Evolutionary conservation across 2,329 filamentous ascomycete species (phyloP).

Genomic region (Diaporthe longicolla): DNA sequence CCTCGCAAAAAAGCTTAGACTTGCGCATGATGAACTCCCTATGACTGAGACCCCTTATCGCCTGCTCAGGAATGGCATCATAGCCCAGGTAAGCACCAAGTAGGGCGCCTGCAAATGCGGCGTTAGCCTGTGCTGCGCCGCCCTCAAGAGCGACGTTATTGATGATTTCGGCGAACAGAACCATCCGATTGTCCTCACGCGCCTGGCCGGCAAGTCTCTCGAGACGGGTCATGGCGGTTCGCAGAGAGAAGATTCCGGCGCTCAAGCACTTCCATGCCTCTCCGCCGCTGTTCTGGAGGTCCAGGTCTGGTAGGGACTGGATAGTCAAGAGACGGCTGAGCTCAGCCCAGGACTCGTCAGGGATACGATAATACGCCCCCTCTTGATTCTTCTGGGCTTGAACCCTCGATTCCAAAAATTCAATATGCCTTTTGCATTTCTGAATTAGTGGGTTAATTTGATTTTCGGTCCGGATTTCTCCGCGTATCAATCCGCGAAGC

Average conservation of each 20-base stretch:
- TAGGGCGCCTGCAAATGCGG: conserved; percentile 21
- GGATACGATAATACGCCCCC: not conserved
- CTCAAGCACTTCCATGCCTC: conserved; percentile 1
- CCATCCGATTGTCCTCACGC: not conserved
- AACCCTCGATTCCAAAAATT: not conserved
- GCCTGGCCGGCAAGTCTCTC: not conserved
- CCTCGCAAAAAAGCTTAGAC: not conserved
- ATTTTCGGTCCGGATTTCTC: not conserved
- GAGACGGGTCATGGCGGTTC: conserved; percentile 9
- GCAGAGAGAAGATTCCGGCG: conserved; percentile 4
- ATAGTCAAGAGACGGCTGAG: conserved; percentile 16
- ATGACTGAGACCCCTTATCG: not conserved
- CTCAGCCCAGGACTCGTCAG: too few relatives aligned
- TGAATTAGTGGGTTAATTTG: conserved; percentile 15
- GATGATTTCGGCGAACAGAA: not conserved
- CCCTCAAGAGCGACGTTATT: not conserved
- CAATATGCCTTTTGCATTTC: not conserved
- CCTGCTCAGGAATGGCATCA: not conserved
- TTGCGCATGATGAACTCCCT: not conserved
- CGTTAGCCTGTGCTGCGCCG: conserved; percentile 23
- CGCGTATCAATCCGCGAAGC: conserved; percentile 1
- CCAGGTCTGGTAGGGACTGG: conserved; percentile 3
- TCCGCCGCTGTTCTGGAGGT: not conserved
- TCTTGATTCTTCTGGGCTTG: not conserved
- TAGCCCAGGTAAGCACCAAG: conserved; percentile 31